Evolutionary conservation across 257 asterid species (phyloP).

Genomic region (Capsicum chinense): DNA sequence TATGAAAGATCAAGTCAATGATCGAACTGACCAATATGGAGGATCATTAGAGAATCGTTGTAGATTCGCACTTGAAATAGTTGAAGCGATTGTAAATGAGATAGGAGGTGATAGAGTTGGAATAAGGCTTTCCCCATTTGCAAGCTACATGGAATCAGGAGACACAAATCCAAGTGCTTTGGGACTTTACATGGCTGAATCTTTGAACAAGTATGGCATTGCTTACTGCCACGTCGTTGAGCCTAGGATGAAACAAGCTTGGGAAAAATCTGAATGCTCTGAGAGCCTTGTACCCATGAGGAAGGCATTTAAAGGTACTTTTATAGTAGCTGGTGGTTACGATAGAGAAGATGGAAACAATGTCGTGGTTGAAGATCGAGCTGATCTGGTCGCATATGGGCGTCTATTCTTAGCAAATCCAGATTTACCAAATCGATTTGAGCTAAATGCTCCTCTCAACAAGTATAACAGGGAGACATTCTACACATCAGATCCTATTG

Average conservation of each 20-base stretch:
- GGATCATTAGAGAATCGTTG: background rate
- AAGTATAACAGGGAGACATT: background rate
- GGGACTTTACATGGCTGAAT: background rate
- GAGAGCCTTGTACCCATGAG: background rate
- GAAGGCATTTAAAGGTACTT: background rate
- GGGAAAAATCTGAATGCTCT: background rate
- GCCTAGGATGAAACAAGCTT: background rate
- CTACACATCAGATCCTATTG: background rate
- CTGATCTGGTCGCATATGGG: background rate
- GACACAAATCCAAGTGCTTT: background rate
- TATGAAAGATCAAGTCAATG: background rate
- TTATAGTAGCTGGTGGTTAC: background rate
- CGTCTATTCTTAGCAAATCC: background rate
- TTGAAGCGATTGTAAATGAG: background rate
- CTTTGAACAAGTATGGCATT: background rate
- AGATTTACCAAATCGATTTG: background rate
- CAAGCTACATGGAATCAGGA: background rate
- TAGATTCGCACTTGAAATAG: background rate
- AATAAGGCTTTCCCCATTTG: background rate
- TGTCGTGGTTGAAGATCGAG: background rate
- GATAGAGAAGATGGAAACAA: background rate
- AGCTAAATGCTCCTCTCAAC: background rate
- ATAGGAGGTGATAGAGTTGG: background rate
- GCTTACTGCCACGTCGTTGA: background rate
- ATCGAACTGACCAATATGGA: background rate